Evolutionary conservation across 495 filamentous ascomycete species (phyloP).

Genomic region (Hypoxylon cercidicola): DNA sequence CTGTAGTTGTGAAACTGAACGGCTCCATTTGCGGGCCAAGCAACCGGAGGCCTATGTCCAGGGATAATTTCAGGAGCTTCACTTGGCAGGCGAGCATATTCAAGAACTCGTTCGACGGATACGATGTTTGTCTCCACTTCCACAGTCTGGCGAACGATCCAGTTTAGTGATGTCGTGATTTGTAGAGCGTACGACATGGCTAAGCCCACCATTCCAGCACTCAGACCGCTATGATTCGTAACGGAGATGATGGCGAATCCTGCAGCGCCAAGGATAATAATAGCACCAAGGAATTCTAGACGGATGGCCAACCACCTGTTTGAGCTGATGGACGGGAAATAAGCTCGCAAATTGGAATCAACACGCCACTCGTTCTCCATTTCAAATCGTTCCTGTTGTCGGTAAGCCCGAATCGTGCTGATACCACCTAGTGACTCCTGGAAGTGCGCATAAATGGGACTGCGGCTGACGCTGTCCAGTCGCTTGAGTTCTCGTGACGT

Average conservation of each 20-base stretch:
- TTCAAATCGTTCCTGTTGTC: constrained; percentile 85
- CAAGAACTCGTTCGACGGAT: constrained; percentile 95
- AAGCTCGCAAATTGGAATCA: constrained; percentile 93
- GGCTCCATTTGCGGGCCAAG: constrained; percentile 92
- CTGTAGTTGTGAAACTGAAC: constrained; percentile 95
- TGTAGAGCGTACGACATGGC: constrained; percentile 97
- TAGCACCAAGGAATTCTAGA: constrained; percentile 93
- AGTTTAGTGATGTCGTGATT: constrained; percentile 98
- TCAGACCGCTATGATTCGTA: constrained; percentile 71
- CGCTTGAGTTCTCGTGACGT: constrained; percentile 97
- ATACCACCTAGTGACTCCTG: constrained; percentile 96
- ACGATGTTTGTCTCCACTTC: constrained; percentile 99
- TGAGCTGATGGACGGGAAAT: constrained; percentile 95
- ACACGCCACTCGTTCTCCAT: constrained; percentile 98
- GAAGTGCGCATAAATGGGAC: constrained; percentile 98
- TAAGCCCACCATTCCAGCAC: constrained; percentile 86
- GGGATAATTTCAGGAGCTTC: constrained; percentile 96
- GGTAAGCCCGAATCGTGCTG: constrained; percentile 96
- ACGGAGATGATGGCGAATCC: constrained; percentile 86
- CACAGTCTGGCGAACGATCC: constrained; percentile 98
- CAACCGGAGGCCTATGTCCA: constrained; percentile 82
- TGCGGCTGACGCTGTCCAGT: constrained; percentile 92
- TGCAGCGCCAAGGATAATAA: constrained; percentile 91
- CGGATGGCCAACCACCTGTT: constrained; percentile 97
- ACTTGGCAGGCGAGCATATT: constrained; percentile 92